Conservation (phyloP, 2,329 filamentous ascomycete genomes). For the Epichloe gansuensis region DNA sequence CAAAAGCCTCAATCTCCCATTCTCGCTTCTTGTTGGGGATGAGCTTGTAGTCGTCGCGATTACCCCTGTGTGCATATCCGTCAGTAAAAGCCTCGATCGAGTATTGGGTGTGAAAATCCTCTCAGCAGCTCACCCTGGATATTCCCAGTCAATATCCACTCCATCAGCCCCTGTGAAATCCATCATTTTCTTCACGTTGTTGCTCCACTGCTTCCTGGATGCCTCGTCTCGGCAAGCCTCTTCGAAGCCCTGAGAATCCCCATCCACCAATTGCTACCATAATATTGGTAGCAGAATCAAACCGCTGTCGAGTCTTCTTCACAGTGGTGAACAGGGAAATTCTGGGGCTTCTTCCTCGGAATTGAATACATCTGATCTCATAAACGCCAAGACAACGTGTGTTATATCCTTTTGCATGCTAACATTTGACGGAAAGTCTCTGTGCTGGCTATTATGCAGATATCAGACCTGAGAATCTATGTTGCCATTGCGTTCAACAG, state of each 20-base stretch:
- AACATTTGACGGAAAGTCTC: constrained; percentile 24
- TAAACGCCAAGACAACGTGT: constrained; percentile 47
- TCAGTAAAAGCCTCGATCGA: background rate
- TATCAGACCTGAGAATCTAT: background rate
- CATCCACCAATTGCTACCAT: constrained; percentile 65
- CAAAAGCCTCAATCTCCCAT: constrained; percentile 52
- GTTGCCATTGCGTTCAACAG: background rate
- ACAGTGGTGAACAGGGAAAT: constrained; percentile 44
- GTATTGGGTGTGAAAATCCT: too few species aligned
- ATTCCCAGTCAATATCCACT: constrained; percentile 54
- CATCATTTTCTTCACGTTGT: constrained; percentile 53
- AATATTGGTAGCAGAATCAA: constrained; percentile 43
- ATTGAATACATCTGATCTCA: constrained; percentile 42
- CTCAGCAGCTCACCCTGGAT: constrained; percentile 30
- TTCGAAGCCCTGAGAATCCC: constrained; percentile 53
- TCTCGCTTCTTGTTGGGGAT: constrained; percentile 47
- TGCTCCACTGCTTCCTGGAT: constrained; percentile 46
- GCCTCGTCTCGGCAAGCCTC: constrained; percentile 38
- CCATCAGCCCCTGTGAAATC: constrained; percentile 52
- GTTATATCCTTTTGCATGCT: constrained; percentile 33
- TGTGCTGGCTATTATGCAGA: constrained; percentile 34
- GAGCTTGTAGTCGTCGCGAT: constrained; percentile 57
- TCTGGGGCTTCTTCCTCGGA: constrained; percentile 19
- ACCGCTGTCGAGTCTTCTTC: constrained; percentile 32
- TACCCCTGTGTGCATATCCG: constrained; percentile 34